Evolutionary conservation across 164 flowering plant genomes (phyloP), one percentile per base, ranked within the genome.

Genomic region (Santalum album): DNA sequence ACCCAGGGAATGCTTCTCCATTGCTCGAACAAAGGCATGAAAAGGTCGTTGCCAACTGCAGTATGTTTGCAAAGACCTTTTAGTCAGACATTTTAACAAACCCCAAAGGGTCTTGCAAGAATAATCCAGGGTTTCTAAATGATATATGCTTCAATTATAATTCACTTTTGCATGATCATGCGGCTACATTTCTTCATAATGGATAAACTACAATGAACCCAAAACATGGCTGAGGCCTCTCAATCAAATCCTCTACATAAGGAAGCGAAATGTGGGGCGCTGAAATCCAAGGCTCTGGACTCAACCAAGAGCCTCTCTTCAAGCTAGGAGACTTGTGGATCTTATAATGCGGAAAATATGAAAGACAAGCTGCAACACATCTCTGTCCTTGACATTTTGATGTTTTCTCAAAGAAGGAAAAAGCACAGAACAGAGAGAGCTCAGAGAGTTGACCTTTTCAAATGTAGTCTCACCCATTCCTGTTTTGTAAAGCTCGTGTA

Each of bases 381-480:
- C n/a, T n/a, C n/a, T n/a, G n/a, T n/a, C n/a, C n/a, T n/a, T n/a
- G n/a, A 32, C 12, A 32, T 32, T 32, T 32, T 32, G 12, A 32
- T 32, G 12, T 32, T 32, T 32, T 32, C 12, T 0, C 10, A 32
- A 32, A 12, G 6, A 22, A 49, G 9, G 0, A 49, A 7, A 49
- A 15, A 9, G 23, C 11, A 49, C 15, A 50, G 3, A 25, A 50
- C 10, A 18, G n/a, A 25, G 25, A 18, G 54, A 42, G 40, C 26
- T 36, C 43, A 16, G 38, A 56, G 53, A 22, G 43, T 10, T 67
- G 39, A 89, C 98, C 96, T 83, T 82, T 57, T 87, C 97, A 75
- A 92, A 92, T 49, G 87, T 85, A 26, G 89, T 85, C 66, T 89
- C 96, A 25, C 77, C 79, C 87, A 85, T 82, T 65, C 97, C 99